Conservation (phyloP, 495 filamentous ascomycete species). For the Neurospora sp. region DNA sequence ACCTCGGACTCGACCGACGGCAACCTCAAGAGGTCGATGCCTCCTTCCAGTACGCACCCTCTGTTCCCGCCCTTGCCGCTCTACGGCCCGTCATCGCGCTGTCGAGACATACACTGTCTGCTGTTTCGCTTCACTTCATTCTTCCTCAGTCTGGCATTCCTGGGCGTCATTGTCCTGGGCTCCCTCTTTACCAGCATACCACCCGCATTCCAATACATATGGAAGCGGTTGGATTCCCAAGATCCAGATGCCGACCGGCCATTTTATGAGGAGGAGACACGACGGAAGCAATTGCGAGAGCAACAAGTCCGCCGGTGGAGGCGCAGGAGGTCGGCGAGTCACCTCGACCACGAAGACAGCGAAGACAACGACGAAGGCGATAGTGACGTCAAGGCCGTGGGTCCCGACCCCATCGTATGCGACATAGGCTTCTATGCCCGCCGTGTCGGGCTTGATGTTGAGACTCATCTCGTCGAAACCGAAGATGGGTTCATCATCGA, state of each 20-base stretch:
- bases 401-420: constrained; percentile 64
- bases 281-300: constrained; percentile 40
- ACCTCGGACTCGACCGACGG: constrained; percentile 16
- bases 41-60: constrained; percentile 62
- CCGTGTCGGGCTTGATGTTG: constrained; percentile 78
- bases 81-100: constrained; percentile 62
- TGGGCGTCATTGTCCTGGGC: constrained; percentile 65
- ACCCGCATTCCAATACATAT: constrained; percentile 32
- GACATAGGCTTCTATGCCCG: constrained; percentile 83
- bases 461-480: constrained; percentile 76
- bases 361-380: constrained; percentile 27
- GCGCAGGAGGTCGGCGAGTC: constrained; percentile 23
- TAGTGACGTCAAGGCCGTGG: constrained; percentile 61
- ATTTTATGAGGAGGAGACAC: constrained; percentile 59
- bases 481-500: constrained; percentile 90
- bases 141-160: constrained; percentile 65
- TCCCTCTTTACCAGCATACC: constrained; percentile 54
- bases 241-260: constrained; percentile 50
- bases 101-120: constrained; percentile 53
- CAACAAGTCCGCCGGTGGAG: constrained; percentile 54
- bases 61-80: constrained; percentile 81
- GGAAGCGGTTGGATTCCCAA: constrained; percentile 40
- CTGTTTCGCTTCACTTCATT: constrained; percentile 56
- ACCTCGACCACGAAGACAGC: constrained; percentile 18
- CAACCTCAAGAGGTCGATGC: constrained; percentile 35